Conservation (phyloP, 2,329 filamentous ascomycete species). For the Mycosphaerella sp. region DNA sequence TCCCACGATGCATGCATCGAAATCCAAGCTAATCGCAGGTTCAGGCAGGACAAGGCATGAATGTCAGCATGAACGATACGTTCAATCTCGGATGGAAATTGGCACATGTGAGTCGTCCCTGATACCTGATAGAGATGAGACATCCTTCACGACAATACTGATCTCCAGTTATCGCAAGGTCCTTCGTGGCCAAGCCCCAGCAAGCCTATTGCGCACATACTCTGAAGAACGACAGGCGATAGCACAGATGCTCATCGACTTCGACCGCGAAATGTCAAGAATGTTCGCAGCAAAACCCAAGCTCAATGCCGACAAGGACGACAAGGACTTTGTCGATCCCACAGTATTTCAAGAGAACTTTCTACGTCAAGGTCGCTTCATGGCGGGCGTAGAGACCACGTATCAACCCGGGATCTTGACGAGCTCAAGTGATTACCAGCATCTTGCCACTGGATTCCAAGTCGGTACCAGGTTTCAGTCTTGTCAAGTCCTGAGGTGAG, state of each 20-base stretch:
- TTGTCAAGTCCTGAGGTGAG: constrained; percentile 23
- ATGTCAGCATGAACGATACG: constrained; percentile 62
- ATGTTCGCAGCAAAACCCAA: constrained; percentile 41
- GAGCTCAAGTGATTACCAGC: constrained; percentile 22
- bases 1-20: background rate
- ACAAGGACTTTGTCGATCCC: constrained; percentile 30
- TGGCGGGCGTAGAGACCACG: constrained; percentile 30
- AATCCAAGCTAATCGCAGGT: background rate
- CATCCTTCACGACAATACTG: background rate
- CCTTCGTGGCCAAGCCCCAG: constrained; percentile 32
- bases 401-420: constrained; percentile 27
- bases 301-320: constrained; percentile 17
- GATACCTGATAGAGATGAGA: background rate
- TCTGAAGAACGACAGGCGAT: constrained; percentile 51
- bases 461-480: constrained; percentile 33
- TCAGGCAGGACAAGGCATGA: constrained; percentile 62
- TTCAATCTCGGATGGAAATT: constrained; percentile 56
- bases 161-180: constrained; percentile 27
- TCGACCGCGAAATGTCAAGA: constrained; percentile 45
- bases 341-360: constrained; percentile 32
- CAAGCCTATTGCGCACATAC: constrained; percentile 46
- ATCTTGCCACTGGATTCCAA: constrained; percentile 29
- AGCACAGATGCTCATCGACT: constrained; percentile 58
- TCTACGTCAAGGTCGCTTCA: constrained; percentile 30
- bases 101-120: constrained; percentile 17